Evolutionary conservation across 306 rosid species (phyloP), one percentile per base, ranked within the genome.

Genomic region (Cicer judaicum): DNA sequence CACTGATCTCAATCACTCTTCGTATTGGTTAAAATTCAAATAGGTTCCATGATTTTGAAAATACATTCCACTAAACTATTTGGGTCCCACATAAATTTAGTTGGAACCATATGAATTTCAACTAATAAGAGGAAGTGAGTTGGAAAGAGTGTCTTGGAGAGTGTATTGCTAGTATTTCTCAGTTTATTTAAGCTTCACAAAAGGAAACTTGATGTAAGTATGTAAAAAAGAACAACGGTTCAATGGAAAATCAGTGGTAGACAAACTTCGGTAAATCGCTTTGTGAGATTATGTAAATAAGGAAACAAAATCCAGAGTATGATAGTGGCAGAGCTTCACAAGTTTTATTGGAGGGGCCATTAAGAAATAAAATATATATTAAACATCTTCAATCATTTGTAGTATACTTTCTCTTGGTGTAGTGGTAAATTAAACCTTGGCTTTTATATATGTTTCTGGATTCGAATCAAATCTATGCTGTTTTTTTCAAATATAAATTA

Each of bases 211-310:
- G 21, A 8, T 41, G 54, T 65, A 2, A 7, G 2, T 18, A 7
- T 43, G 39, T 24, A 14, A 48, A 49, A 29, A 24, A 11, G 54
- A 48, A 49, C 12, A 24, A 29, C 5, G 14, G 48, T 47, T 29
- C 52, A 55, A 13, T 15, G 29, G 50, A 4, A 34, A 73, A 61
- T 61, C 48, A 34, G 39, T 34, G 13, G 69, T 16, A 44, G 36
- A 47, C 11, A 61, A 59, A 44, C 68, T 12, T 56, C 6, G 34
- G 21, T 7, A 44, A 44, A 59, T 19, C 3, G 21, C 54, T 71
- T 11, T 55, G 75, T 53, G 53, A 52, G 16, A 41, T 29, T 9
- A 48, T 74, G 41, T 15, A 74, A 62, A 48, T 49, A 36, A 47
- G 16, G 40, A 15, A 64, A 64, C 53, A 62, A 11, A 62, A 36